Evolutionary conservation across 331 rosid species (phyloP), one percentile per base, ranked within the genome.

Genomic region (Quercus phellos): DNA sequence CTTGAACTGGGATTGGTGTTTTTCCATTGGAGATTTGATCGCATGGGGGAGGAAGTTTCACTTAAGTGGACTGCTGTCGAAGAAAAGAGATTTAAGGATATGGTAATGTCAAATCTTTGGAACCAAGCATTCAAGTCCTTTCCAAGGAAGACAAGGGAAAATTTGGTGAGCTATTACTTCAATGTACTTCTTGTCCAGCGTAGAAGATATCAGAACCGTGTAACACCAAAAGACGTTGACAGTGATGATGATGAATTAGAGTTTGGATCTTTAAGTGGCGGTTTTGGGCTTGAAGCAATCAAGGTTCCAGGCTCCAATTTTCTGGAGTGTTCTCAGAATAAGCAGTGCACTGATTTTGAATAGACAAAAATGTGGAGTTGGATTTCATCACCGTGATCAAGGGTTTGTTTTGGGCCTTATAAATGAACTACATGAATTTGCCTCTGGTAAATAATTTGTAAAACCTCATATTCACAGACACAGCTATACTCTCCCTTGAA

Each of bases 171-270:
- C 86, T 94, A 91, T 71, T 94, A 91, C 92, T 94, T 92, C 86
- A 91, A 94, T 68, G 97, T 81, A 53, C 91, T 82, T 85, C 82
- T 92, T 60, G 74, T 91, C 78, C 88, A 75, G 55, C 90, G 78
- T 67, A 90, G 99, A 88, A 84, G 79, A 82, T 94, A 92, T 84
- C 99, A 94, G 85, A 94, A 90, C 72, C 97, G 96, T 3, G 94
- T 73, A 56, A 90, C 92, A 64, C 98, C 94, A 19, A 81, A 69
- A 58, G 43, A 29, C 16, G 13, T 90, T 43, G 98, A 91, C 63
- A 94, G 98, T 30, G 98, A 94, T 54, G 91, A 90, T 59, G 98
- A 94, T 18, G 98, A 87, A 82, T 74, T 21, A 11, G 90, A 91
- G 73, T 90, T 92, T 22, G 97, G 93, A 72, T 85, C 88, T 55